phyloP scores from a whole-genome alignment of 208 protist genomes.

The Blastocrithidia nonstop region DNA sequence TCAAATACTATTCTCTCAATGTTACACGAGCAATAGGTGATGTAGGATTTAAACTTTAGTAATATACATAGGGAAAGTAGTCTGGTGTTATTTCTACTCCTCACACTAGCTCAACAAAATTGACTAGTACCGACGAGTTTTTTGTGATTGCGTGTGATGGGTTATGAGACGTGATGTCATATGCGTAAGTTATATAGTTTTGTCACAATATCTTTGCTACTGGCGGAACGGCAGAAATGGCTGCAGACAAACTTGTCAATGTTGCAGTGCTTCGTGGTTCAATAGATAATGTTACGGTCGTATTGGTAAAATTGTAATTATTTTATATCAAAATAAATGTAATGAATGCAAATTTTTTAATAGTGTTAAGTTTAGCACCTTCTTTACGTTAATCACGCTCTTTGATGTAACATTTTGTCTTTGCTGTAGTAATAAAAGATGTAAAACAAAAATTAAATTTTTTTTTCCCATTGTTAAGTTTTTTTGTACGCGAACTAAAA shows the following conservation, averaged over 20 bases:
- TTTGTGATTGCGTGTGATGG: conserved; percentile 85
- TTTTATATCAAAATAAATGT: too few relatives aligned
- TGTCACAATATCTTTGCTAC: conserved; percentile 15
- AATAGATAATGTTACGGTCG: conserved; percentile 74
- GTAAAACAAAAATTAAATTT: too few relatives aligned
- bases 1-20: conserved; percentile 62
- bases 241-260: conserved; percentile 46
- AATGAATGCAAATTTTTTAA: too few relatives aligned
- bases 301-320: too few relatives aligned
- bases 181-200: conserved; percentile 65
- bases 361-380: too few relatives aligned
- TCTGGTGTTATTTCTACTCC: conserved; percentile 66
- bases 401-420: too few relatives aligned
- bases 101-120: conserved; percentile 20
- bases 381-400: too few relatives aligned
- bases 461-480: too few relatives aligned
- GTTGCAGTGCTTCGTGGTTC: conserved; percentile 47
- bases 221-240: conserved; percentile 14
- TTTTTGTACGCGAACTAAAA: too few relatives aligned
- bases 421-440: too few relatives aligned
- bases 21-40: conserved; percentile 89
- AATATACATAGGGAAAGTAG: conserved; percentile 52
- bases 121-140: conserved; percentile 60
- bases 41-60: conserved; percentile 73
- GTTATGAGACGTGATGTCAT: conserved; percentile 82